These are phyloP conservation scores for Aureobasidium vineae DNA, from an alignment of 2,329 filamentous ascomycete genomes.

Conservation along the genomic window DNA sequence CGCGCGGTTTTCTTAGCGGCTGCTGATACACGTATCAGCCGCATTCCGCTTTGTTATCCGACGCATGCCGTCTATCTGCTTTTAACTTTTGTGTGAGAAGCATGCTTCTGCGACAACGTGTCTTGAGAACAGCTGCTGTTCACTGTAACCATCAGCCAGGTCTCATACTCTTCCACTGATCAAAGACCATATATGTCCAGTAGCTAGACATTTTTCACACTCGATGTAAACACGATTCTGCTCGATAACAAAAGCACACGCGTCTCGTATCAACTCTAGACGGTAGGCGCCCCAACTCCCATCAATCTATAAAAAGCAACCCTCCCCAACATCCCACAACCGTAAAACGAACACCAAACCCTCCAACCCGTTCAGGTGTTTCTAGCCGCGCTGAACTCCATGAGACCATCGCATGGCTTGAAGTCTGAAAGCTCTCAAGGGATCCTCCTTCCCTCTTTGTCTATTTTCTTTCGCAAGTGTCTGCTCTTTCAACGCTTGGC, in stretches of 20 bases:
- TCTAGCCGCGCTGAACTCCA: conserved; percentile 1
- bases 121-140: neutral
- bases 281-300: neutral
- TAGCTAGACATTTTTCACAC: neutral
- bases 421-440: neutral
- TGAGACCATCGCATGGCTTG: conserved; percentile 8
- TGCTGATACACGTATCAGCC: conserved; percentile 3
- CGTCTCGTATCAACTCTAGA: neutral
- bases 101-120: neutral
- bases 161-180: neutral
- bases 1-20: conserved; percentile 8
- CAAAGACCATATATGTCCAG: neutral
- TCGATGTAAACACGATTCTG: neutral
- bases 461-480: neutral
- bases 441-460: conserved; percentile 9
- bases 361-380: neutral
- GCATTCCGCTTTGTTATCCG: conserved; percentile 1
- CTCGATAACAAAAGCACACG: neutral
- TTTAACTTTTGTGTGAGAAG: neutral
- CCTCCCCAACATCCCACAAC: conserved; percentile 11
- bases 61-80: neutral
- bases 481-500: neutral
- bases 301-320: conserved; percentile 11
- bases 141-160: neutral
- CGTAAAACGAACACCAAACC: conserved; percentile 2